Evolutionary conservation across 106 monocot species (phyloP), one percentile per base, ranked within the genome.

Genomic region (Agapanthus africanus): DNA sequence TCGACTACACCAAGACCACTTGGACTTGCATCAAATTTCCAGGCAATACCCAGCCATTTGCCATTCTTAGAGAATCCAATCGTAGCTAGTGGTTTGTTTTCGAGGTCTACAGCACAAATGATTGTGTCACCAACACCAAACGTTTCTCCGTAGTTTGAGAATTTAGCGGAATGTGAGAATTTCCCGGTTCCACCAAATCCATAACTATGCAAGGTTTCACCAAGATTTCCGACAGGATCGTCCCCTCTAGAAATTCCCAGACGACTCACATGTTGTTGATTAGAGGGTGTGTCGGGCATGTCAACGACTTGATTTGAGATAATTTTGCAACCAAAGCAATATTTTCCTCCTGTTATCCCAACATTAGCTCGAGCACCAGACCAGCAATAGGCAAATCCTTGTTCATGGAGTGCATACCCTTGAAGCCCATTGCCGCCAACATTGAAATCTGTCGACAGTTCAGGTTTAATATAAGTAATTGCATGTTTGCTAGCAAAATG

Each of bases 381-480:
- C 90, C 90, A 90, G 42, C 90, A 90, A 51, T 90, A 90, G 15
- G 90, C 90, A 78, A 90, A 90, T 67, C 85, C 90, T 37, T 76
- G 40, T 31, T 85, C 73, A 66, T 76, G 76, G 37, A 82, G 80
- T 41, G 82, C 85, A 32, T 78, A 68, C 7, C 85, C 90, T 68
- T 68, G 77, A 73, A 82, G 80, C 1, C 85, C 90, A 74, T 74
- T 64, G 11, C 32, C 78, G 57, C 54, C 70, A 40, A 90, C 46
- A 70, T 85, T 49, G 63, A 90, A 90, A 77, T 90, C 90, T 90
- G 69, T 23, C 4, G 50, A n/a, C n/a, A n/a, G n/a, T n/a, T n/a
- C n/a, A n/a, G n/a, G n/a, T n/a, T n/a, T n/a, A n/a, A n/a, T n/a
- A n/a, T n/a, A n/a, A n/a, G n/a, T n/a, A n/a, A n/a, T n/a, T n/a